Conservation (phyloP, 306 rosid genomes). For the Dryas octopetala region DNA sequence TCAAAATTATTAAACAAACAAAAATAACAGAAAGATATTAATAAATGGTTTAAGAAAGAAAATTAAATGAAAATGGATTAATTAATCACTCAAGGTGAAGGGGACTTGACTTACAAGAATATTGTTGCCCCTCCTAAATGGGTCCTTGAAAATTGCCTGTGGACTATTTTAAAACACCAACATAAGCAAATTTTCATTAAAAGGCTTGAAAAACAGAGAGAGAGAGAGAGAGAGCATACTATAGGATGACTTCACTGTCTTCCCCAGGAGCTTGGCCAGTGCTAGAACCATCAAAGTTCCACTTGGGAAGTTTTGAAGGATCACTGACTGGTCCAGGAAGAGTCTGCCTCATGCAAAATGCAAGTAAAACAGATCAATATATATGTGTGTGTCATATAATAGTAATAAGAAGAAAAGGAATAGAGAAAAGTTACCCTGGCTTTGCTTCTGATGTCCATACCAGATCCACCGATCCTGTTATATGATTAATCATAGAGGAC, state of each 20-base stretch:
- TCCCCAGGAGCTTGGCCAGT: conserved; percentile 70
- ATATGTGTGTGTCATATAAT: background rate
- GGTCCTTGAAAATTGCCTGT: conserved; percentile 67
- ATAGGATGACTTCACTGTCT: conserved; percentile 69
- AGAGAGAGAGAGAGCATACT: conserved; percentile 32
- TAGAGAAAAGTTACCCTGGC: conserved; percentile 44
- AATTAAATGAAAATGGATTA: background rate
- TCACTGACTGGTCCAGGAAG: conserved; percentile 54
- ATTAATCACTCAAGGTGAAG: background rate
- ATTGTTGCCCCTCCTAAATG: conserved; percentile 60
- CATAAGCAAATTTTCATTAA: background rate
- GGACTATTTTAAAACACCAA: conserved; percentile 37
- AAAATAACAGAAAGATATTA: background rate
- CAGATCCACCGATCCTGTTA: conserved; percentile 77
- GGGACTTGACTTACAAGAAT: conserved; percentile 55
- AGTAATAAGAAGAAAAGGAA: background rate
- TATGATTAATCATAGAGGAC: background rate
- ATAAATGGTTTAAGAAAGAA: background rate
- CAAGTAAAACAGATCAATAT: background rate
- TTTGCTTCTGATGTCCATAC: conserved; percentile 67
- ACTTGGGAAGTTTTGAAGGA: conserved; percentile 65
- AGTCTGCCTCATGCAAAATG: conserved; percentile 33
- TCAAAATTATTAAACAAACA: background rate
- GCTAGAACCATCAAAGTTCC: conserved; percentile 73
- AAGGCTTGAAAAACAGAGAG: background rate